A percentile compares a stretch with the other conserved stretches of the same genome.
Conservation (phyloP, 106 monocot species). For the Dendrobium catenatum region DNA sequence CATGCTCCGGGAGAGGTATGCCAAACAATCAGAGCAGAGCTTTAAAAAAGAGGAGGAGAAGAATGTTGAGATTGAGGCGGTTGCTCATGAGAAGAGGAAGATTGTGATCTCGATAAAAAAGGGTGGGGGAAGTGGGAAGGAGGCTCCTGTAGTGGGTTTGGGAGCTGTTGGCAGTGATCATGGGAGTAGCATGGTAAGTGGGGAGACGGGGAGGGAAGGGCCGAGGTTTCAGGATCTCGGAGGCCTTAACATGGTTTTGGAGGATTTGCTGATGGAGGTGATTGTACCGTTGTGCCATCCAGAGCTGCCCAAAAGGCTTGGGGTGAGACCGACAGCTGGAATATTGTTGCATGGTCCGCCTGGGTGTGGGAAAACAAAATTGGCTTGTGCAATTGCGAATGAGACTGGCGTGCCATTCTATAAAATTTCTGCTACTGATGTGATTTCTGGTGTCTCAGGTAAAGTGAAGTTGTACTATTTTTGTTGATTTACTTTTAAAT, state of each 20-base stretch:
- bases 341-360: conserved; percentile 86
- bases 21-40: conserved; percentile 7
- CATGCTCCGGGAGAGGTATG: conserved; percentile 51
- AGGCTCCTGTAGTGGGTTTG: neutral
- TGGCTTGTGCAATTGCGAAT: conserved; percentile 92
- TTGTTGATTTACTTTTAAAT: neutral
- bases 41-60: conserved; percentile 13
- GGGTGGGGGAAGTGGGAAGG: conserved; percentile 6
- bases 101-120: neutral
- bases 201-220: conserved; percentile 17
- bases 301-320: conserved; percentile 46
- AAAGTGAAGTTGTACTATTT: neutral
- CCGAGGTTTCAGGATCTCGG: conserved; percentile 83
- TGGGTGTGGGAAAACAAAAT: conserved; percentile 91
- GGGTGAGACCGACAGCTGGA: conserved; percentile 68
- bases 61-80: conserved; percentile 50
- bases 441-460: conserved; percentile 92
- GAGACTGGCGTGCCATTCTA: conserved; percentile 89
- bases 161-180: neutral
- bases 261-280: conserved; percentile 79
- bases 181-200: neutral
- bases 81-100: conserved; percentile 23
- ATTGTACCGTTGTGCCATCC: conserved; percentile 78
- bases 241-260: conserved; percentile 58
- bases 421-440: conserved; percentile 73